Conservation (phyloP, 768 basidiomycete genomes). For the Suillus tomentosus region DNA sequence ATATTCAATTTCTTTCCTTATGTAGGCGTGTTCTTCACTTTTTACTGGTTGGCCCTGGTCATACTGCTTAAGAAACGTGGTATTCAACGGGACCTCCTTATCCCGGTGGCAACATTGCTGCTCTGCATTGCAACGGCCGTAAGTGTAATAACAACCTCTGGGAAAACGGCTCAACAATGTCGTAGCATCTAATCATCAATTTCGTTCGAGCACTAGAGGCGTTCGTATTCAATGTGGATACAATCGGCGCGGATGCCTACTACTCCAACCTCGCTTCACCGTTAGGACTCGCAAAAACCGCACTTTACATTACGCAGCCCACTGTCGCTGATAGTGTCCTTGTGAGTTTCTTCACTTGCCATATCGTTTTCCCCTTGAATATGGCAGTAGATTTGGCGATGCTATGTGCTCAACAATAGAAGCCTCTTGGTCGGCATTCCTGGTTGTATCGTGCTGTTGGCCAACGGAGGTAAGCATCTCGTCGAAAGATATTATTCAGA, state of each 20-base stretch:
- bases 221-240: not conserved
- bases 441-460: not conserved
- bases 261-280: slow-evolving; percentile 1
- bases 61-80: no score
- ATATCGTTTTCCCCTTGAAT: not conserved
- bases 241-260: not conserved
- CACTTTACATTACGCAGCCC: not conserved
- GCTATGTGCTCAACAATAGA: not conserved
- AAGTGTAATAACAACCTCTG: not conserved
- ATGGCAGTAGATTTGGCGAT: not conserved
- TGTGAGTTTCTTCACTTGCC: not conserved
- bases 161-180: not conserved
- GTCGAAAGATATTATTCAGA: not conserved
- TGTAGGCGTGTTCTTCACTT: not conserved
- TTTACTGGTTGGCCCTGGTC: not conserved
- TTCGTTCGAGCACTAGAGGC: not conserved
- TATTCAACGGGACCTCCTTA: not conserved
- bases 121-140: slow-evolving; percentile 1
- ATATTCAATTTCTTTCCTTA: no score
- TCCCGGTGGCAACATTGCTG: not conserved
- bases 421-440: not conserved
- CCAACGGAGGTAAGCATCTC: not conserved
- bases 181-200: not conserved
- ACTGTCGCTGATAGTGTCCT: not conserved
- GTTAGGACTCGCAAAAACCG: not conserved